Conservation (phyloP, 2,329 filamentous ascomycete species). For the Aspergillus glaucus region DNA sequence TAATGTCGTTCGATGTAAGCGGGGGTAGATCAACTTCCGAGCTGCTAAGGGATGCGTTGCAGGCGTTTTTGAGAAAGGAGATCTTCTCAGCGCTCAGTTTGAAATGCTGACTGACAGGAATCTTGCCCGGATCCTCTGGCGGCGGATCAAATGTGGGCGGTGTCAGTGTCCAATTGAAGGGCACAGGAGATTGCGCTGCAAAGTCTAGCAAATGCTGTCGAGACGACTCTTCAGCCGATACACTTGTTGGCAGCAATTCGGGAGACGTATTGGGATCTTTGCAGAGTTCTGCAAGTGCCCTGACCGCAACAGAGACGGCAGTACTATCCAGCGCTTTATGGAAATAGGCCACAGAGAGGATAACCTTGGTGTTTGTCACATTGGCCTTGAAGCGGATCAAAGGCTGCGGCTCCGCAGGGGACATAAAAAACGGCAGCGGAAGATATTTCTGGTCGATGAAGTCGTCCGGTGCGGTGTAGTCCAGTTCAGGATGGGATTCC, state of each 20-base stretch:
- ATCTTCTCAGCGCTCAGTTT: not conserved
- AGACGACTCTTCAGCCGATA: not conserved
- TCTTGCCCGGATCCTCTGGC: not conserved
- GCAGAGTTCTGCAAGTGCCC: not conserved
- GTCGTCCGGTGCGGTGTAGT: conserved; percentile 1
- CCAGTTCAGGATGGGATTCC: conserved; percentile 3
- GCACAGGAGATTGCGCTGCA: not conserved
- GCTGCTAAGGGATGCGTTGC: not conserved
- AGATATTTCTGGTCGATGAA: conserved; percentile 4
- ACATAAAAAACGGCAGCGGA: conserved; percentile 1
- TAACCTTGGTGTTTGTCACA: not conserved
- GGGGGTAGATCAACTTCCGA: not conserved
- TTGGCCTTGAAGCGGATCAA: not conserved
- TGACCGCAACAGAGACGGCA: not conserved
- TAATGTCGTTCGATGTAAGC: not conserved
- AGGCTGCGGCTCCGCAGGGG: not conserved
- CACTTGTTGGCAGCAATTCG: not conserved
- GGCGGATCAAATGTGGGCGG: not conserved
- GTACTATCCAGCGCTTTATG: not conserved
- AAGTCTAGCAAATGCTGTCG: conserved; percentile 1
- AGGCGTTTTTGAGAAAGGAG: not conserved
- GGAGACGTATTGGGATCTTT: not conserved
- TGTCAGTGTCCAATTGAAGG: not conserved
- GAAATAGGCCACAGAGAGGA: not conserved
- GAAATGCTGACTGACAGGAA: not conserved